Evolutionary conservation across 164 flowering plant species (phyloP).

Genomic region (Pachysandra terminalis): DNA sequence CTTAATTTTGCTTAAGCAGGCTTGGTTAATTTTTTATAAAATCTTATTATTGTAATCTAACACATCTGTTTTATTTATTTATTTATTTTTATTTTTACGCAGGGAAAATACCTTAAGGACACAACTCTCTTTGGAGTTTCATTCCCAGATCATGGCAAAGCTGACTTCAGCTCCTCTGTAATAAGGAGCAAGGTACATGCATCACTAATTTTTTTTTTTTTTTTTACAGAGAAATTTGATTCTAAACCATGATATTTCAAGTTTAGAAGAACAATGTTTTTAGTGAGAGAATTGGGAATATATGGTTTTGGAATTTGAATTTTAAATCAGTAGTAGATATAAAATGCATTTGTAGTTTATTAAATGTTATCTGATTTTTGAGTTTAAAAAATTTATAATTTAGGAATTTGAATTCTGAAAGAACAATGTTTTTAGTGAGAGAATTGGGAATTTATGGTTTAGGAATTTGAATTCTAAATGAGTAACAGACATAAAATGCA

Average conservation of each 20-base stretch:
- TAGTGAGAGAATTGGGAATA: not conserved
- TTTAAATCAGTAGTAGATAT: not conserved
- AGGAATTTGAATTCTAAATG: no score
- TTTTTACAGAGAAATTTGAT: not conserved
- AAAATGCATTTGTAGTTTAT: not conserved
- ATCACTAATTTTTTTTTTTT: not conserved
- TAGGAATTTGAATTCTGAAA: no score
- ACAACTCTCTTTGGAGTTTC: conserved; percentile 59
- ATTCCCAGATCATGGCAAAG: conserved; percentile 47
- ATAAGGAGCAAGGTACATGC: conserved; percentile 51
- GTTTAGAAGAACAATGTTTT: no score
- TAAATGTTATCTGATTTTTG: not conserved
- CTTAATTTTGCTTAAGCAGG: not conserved
- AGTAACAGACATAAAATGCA: not conserved
- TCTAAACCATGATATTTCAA: no score
- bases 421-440: no score
- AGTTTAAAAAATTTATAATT: no score
- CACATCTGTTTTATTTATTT: not conserved
- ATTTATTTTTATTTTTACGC: conserved; percentile 10
- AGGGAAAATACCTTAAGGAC: conserved; percentile 67
- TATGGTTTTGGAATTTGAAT: no score
- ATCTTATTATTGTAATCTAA: no score
- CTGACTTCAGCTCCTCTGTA: conserved; percentile 45
- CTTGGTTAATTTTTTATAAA: not conserved
- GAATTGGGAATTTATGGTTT: not conserved